Percentiles rank a stretch among this genome's conserved stretches.
Conservation (phyloP, 1,284 basidiomycete species). For the Malassezia brasiliensis region DNA sequence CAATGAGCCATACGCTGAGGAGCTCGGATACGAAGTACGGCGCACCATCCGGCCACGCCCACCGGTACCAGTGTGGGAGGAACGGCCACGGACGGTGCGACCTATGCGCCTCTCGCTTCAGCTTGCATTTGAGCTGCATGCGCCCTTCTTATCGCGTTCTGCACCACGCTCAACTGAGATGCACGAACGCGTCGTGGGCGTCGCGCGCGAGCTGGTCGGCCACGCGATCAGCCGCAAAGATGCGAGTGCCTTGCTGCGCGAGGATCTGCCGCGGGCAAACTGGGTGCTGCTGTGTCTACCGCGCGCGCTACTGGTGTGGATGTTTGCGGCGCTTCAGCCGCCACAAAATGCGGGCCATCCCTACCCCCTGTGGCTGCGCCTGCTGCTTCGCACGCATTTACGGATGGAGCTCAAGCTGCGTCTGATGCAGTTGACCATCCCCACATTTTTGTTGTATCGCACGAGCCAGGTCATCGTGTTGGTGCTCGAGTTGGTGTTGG, state of each 20-base stretch:
- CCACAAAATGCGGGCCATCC: not conserved
- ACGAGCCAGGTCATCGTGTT: not conserved
- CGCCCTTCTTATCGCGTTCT: not conserved
- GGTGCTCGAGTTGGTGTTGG: constrained; percentile 5
- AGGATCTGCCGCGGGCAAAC: not conserved
- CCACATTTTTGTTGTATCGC: constrained; percentile 2
- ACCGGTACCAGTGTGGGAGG: not conserved
- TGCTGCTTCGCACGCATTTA: not conserved
- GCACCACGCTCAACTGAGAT: not conserved
- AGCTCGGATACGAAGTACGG: not conserved
- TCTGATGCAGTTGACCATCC: not conserved
- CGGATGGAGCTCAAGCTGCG: not conserved
- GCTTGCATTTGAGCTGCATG: constrained; percentile 3
- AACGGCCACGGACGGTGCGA: not conserved
- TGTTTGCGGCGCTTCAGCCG: not conserved
- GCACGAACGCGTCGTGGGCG: not conserved
- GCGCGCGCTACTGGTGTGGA: not conserved
- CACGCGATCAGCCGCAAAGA: not conserved
- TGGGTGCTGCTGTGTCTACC: not conserved
- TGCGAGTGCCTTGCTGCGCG: not conserved
- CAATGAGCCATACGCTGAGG: not conserved
- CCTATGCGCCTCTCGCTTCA: not conserved
- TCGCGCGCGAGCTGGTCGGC: not conserved
- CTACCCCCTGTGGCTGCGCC: not conserved
- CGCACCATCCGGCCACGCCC: not conserved